Conservation (phyloP, 164 flowering plant genomes). For the Santalum album region DNA sequence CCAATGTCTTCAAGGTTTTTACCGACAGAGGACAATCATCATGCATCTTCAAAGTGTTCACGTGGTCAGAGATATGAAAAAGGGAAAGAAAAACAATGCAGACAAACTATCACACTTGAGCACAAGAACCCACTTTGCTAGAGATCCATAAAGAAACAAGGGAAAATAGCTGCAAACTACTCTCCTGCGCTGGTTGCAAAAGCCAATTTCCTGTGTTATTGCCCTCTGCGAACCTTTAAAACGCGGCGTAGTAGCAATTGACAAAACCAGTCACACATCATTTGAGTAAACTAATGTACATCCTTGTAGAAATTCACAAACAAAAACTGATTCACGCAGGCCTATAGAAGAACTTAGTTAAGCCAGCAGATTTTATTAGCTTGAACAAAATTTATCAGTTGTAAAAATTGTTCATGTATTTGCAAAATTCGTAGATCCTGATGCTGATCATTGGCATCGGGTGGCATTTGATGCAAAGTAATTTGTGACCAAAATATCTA, state of each 20-base stretch:
- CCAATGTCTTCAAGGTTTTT: constrained; percentile 45
- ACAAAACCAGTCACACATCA: not conserved
- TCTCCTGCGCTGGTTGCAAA: constrained; percentile 46
- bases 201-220: constrained; percentile 37
- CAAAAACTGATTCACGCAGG: not conserved
- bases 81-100: not conserved
- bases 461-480: too few species aligned
- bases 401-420: too few species aligned
- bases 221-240: constrained; percentile 18
- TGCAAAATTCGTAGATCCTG: too few species aligned
- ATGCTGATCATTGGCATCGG: too few species aligned
- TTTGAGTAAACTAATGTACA: not conserved
- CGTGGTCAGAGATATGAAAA: not conserved
- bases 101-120: not conserved
- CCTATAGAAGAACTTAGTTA: too few species aligned
- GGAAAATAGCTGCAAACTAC: constrained; percentile 71
- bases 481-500: too few species aligned
- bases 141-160: constrained; percentile 71
- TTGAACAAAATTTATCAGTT: too few species aligned
- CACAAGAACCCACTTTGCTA: constrained; percentile 37
- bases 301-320: too few species aligned
- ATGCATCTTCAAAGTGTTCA: constrained; percentile 40
- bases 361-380: too few species aligned
- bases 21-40: constrained; percentile 41
- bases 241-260: not conserved